A percentile compares a stretch with the other conserved stretches of the same genome.
Conservation (phyloP, 805 yeast genomes). For the Vanderwaltozyma polyspora region DNA sequence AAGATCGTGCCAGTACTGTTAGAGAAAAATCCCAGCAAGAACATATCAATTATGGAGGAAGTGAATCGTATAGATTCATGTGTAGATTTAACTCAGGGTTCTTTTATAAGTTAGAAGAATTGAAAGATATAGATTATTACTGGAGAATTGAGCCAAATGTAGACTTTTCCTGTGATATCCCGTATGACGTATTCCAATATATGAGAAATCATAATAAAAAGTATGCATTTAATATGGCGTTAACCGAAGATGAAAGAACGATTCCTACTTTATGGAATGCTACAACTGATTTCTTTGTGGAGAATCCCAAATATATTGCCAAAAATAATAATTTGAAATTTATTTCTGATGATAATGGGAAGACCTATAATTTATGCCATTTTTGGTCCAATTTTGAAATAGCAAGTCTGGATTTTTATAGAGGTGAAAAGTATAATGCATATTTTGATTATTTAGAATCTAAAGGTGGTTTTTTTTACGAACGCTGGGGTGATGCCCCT, state of each 20-base stretch:
- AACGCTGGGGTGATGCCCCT: slow-evolving; percentile 89
- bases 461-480: slow-evolving; percentile 77
- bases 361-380: slow-evolving; percentile 58
- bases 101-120: slow-evolving; percentile 48
- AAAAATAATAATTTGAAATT: slow-evolving; percentile 50
- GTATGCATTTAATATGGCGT: slow-evolving; percentile 58
- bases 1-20: slow-evolving; percentile 19
- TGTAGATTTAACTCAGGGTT: slow-evolving; percentile 38
- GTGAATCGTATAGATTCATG: slow-evolving; percentile 63
- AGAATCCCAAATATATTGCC: slow-evolving; percentile 46
- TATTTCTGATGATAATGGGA: slow-evolving; percentile 35
- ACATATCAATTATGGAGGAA: slow-evolving; percentile 45
- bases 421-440: slow-evolving; percentile 49
- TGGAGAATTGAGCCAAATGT: slow-evolving; percentile 75
- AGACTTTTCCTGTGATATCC: slow-evolving; percentile 47
- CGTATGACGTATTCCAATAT: slow-evolving; percentile 49
- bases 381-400: slow-evolving; percentile 83
- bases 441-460: slow-evolving; percentile 62
- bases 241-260: slow-evolving; percentile 51
- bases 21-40: slow-evolving; percentile 36
- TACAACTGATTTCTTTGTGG: slow-evolving; percentile 45
- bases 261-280: slow-evolving; percentile 54
- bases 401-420: slow-evolving; percentile 62
- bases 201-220: slow-evolving; percentile 42
- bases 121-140: slow-evolving; percentile 50